Percentiles rank a stretch among this genome's conserved stretches.
Evolutionary conservation across 768 basidiomycete genomes (phyloP).

Genomic region (Postia placenta): DNA sequence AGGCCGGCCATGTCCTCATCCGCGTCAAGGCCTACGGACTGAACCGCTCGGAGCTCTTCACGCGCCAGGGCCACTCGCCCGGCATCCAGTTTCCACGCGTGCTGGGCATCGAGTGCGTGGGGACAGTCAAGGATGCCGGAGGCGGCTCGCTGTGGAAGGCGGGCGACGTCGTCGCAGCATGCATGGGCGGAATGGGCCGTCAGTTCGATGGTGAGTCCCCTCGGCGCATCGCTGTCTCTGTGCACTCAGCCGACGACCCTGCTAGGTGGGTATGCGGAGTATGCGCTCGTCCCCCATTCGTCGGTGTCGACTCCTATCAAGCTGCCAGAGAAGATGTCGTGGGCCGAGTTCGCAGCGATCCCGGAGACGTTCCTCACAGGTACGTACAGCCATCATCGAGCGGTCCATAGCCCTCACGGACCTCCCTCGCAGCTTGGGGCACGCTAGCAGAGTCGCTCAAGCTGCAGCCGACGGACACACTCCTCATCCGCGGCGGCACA

Average conservation of each 20-base stretch:
- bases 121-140: background rate
- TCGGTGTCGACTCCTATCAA: conserved; percentile 1
- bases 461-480: conserved; percentile 1
- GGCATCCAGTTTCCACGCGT: conserved; percentile 3
- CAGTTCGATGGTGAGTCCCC: conserved; percentile 2
- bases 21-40: conserved; percentile 4
- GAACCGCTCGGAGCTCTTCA: conserved; percentile 5
- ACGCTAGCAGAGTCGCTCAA: conserved; percentile 2
- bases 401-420: background rate
- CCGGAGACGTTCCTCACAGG: conserved; percentile 4
- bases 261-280: conserved; percentile 3
- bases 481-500: conserved; percentile 4
- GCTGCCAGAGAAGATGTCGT: background rate
- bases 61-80: conserved; percentile 3
- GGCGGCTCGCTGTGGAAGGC: conserved; percentile 2
- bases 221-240: too few relatives aligned
- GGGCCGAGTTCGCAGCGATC: conserved; percentile 3
- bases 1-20: conserved; percentile 5
- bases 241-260: too few relatives aligned
- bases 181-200: conserved; percentile 4
- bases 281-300: background rate
- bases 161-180: conserved; percentile 2
- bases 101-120: conserved; percentile 4
- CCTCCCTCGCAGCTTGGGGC: background rate
- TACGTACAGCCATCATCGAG: background rate